A percentile compares a stretch with the other conserved stretches of the same genome.
These are phyloP conservation scores for Metschnikowia noctiluminum DNA, from an alignment of 805 yeast species.

Conservation along the genomic window DNA sequence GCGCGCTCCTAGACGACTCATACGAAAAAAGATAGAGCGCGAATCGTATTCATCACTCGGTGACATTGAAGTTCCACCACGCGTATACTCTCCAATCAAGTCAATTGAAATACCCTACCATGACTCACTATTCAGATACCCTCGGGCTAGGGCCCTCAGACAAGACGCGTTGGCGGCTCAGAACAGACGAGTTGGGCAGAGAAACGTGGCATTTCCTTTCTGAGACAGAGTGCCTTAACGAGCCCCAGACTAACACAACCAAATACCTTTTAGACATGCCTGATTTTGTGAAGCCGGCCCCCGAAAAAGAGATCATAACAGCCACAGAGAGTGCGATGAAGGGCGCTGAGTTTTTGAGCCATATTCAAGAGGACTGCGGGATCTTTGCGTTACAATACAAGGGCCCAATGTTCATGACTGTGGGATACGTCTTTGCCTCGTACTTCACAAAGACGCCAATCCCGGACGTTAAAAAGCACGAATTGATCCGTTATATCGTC, in stretches of 20 bases:
- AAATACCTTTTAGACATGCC: slow-evolving; percentile 51
- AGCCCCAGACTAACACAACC: slow-evolving; percentile 53
- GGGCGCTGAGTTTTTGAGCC: slow-evolving; percentile 67
- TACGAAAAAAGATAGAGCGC: too few relatives aligned
- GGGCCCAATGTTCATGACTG: slow-evolving; percentile 97
- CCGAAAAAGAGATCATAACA: slow-evolving; percentile 34
- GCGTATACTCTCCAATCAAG: neutral
- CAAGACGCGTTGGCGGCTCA: slow-evolving; percentile 67
- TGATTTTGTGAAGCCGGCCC: slow-evolving; percentile 35
- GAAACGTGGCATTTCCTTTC: slow-evolving; percentile 74
- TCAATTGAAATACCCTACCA: neutral
- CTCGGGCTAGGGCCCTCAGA: slow-evolving; percentile 70
- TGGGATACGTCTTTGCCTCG: slow-evolving; percentile 76
- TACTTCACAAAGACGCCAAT: slow-evolving; percentile 69
- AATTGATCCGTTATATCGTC: slow-evolving; percentile 80
- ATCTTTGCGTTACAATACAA: slow-evolving; percentile 88
- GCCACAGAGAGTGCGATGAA: slow-evolving; percentile 64
- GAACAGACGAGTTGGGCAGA: slow-evolving; percentile 67
- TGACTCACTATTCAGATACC: slow-evolving; percentile 59
- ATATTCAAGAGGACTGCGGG: slow-evolving; percentile 75
- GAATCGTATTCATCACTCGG: too few relatives aligned
- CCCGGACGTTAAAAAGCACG: slow-evolving; percentile 61
- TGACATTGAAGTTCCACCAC: too few relatives aligned
- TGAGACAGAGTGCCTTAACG: slow-evolving; percentile 33
- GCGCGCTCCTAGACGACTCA: too few relatives aligned